Evolutionary conservation across 202 grass and related monocot genomes (phyloP).

Genomic region (Saccharum hybrid): DNA sequence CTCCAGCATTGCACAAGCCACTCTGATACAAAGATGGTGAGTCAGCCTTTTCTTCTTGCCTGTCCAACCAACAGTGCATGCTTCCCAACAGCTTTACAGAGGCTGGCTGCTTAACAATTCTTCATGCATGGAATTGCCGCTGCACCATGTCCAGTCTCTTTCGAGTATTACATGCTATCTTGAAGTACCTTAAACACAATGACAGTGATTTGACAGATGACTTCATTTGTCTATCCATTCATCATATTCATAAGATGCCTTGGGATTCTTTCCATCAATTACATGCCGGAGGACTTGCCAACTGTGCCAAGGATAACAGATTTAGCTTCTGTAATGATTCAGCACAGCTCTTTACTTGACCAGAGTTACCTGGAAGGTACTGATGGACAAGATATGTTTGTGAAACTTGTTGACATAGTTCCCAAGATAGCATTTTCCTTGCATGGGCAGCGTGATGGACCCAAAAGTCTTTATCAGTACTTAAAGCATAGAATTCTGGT

Average conservation of each 20-base stretch:
- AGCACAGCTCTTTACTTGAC: constrained; percentile 60
- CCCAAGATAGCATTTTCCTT: constrained; percentile 62
- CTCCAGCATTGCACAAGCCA: too few species aligned
- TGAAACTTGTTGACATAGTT: constrained; percentile 62
- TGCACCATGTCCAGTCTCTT: constrained; percentile 58
- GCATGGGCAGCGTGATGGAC: constrained; percentile 43
- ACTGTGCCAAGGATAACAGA: constrained; percentile 19
- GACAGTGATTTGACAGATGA: constrained; percentile 55
- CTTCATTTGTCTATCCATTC: constrained; percentile 56
- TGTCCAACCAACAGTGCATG: too few species aligned
- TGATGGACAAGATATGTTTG: constrained; percentile 45
- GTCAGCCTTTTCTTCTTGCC: too few species aligned
- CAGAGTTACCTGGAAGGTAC: constrained; percentile 55
- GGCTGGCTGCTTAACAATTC: too few species aligned
- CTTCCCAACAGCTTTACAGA: too few species aligned
- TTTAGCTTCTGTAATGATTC: constrained; percentile 33
- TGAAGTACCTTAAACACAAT: constrained; percentile 71
- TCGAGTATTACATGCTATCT: constrained; percentile 62
- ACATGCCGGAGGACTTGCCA: constrained; percentile 38
- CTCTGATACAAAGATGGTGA: too few species aligned
- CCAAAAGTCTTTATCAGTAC: constrained; percentile 58
- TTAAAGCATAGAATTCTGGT: constrained; percentile 78
- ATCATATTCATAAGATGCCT: constrained; percentile 64
- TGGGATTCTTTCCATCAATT: constrained; percentile 53
- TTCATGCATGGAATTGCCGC: too few species aligned